These are phyloP conservation scores for Quercus wislizeni DNA, from an alignment of 306 rosid genomes.

Conservation along the genomic window DNA sequence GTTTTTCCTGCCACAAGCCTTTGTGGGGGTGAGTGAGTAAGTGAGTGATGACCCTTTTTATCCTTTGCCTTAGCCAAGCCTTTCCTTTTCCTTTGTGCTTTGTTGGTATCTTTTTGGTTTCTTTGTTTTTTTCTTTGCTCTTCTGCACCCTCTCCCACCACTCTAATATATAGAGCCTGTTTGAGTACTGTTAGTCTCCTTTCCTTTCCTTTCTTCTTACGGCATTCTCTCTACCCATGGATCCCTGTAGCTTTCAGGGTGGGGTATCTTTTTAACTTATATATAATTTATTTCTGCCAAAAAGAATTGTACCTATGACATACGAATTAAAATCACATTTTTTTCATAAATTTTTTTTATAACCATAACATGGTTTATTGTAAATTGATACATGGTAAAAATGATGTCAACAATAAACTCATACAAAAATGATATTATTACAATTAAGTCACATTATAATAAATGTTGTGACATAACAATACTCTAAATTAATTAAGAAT, in stretches of 20 bases:
- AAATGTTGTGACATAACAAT: no score
- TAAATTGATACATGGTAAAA: no score
- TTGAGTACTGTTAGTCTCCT: constrained; percentile 33
- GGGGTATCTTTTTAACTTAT: constrained; percentile 11
- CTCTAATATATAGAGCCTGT: constrained; percentile 54
- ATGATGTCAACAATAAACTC: no score
- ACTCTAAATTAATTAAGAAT: no score
- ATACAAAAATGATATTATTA: no score
- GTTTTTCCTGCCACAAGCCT: constrained; percentile 50
- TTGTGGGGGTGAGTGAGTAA: constrained; percentile 29
- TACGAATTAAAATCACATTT: neutral
- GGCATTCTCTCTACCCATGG: constrained; percentile 50
- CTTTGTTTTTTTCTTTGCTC: constrained; percentile 26
- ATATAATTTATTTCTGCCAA: neutral
- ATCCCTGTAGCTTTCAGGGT: constrained; percentile 55
- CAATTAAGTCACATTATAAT: no score
- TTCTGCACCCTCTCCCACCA: constrained; percentile 42
- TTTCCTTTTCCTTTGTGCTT: constrained; percentile 39
- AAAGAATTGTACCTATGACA: neutral
- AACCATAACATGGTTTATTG: no score
- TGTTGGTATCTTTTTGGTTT: constrained; percentile 47
- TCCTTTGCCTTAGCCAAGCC: constrained; percentile 46
- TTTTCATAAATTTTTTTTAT: no score
- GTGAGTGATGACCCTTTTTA: constrained; percentile 39
- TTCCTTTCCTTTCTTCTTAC: constrained; percentile 82